phyloP scores from a whole-genome alignment of 768 basidiomycete genomes.

The Pleurotus pulmonarius region DNA sequence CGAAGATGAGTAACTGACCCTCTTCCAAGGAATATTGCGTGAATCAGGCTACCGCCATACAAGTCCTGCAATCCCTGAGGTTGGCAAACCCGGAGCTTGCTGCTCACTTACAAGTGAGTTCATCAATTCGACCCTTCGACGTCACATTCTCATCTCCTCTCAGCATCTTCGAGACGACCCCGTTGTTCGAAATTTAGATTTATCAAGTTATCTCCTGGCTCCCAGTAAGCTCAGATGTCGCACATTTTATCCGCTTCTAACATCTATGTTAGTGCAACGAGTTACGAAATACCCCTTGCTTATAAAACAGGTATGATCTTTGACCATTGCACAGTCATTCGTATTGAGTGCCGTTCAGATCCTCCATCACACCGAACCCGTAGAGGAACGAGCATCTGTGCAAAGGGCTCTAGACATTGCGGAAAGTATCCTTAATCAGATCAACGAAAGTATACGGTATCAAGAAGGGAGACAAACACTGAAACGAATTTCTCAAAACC shows the following conservation, averaged over 20 bases:
- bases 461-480: constrained; percentile 82
- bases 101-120: constrained; percentile 59
- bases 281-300: constrained; percentile 92
- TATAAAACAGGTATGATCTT: constrained; percentile 61
- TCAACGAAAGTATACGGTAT: constrained; percentile 87
- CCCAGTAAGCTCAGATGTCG: constrained; percentile 58
- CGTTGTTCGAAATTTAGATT: constrained; percentile 72
- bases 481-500: constrained; percentile 63
- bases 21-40: constrained; percentile 80
- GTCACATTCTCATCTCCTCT: background rate
- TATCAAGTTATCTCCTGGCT: constrained; percentile 88
- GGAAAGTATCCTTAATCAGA: constrained; percentile 69
- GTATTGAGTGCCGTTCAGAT: constrained; percentile 39
- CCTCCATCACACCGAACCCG: constrained; percentile 70
- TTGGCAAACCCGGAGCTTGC: constrained; percentile 65
- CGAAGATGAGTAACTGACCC: background rate
- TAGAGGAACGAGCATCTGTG: constrained; percentile 57
- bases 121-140: background rate
- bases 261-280: constrained; percentile 71
- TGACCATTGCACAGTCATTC: background rate
- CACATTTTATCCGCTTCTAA: background rate
- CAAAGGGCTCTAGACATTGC: constrained; percentile 54
- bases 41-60: constrained; percentile 78
- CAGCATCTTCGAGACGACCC: constrained; percentile 79
- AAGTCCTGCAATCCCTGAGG: constrained; percentile 69